Conservation (phyloP, 1,284 basidiomycete species). For the Fomitopsis schrenkii region DNA sequence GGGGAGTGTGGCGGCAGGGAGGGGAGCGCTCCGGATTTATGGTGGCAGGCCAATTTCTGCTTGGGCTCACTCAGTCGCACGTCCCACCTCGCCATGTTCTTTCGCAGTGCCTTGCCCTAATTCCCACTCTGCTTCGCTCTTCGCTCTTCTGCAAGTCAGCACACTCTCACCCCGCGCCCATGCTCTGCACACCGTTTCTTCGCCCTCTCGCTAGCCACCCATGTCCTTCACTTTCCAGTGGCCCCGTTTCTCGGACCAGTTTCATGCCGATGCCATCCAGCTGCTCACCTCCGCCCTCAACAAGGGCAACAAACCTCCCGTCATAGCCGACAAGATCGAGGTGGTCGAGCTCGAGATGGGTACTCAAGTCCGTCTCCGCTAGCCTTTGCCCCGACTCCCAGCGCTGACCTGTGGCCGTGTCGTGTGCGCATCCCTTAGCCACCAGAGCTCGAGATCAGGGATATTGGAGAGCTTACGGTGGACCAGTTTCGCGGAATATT, state of each 20-base stretch:
- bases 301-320: conserved; percentile 96
- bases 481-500: conserved; percentile 99
- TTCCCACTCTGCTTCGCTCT: not conserved
- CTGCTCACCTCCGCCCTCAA: conserved; percentile 95
- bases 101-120: conserved; percentile 3
- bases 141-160: not conserved
- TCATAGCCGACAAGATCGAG: conserved; percentile 96
- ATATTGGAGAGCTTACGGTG: conserved; percentile 94
- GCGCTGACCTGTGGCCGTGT: conserved; percentile 1
- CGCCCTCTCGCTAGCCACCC: not conserved
- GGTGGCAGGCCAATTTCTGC: not conserved
- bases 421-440: conserved; percentile 49
- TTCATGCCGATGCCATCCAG: conserved; percentile 89
- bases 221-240: conserved; percentile 99
- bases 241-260: conserved; percentile 95
- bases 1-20: not conserved
- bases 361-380: conserved; percentile 65
- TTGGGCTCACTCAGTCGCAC: not conserved
- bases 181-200: not conserved
- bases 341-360: conserved; percentile 99
- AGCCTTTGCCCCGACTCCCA: not conserved
- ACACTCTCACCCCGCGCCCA: not conserved
- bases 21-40: not conserved
- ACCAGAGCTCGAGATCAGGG: conserved; percentile 94
- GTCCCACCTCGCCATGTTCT: conserved; percentile 6